Evolutionary conservation across 78 protist genomes (phyloP).

Genomic region (Chrysochromulina parva): DNA sequence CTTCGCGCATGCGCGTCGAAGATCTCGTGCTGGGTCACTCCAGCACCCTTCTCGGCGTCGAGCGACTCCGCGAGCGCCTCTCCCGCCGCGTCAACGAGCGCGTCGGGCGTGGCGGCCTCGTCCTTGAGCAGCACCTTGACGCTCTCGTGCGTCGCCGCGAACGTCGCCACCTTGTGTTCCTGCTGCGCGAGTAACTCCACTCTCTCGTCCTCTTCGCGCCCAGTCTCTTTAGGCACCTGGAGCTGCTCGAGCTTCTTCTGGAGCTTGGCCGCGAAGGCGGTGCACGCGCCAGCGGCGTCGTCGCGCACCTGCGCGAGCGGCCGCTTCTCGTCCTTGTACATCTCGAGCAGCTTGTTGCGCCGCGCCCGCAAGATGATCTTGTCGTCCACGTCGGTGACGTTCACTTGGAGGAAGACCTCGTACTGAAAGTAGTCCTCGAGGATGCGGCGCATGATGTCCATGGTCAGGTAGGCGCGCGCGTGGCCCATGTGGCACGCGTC

Average conservation of each 20-base stretch:
- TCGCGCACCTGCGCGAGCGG: not conserved
- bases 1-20: slow-evolving; percentile 45
- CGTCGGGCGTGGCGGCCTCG: not conserved
- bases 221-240: not conserved
- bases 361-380: slow-evolving; percentile 91
- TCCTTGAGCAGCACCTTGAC: not conserved
- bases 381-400: slow-evolving; percentile 99
- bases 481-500: slow-evolving; percentile 97
- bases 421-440: slow-evolving; percentile 87
- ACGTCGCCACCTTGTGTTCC: not conserved
- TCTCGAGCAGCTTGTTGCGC: slow-evolving; percentile 37
- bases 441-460: slow-evolving; percentile 94
- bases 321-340: not conserved
- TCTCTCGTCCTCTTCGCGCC: not conserved
- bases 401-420: slow-evolving; percentile 74
- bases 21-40: not conserved
- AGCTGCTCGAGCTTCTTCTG: slow-evolving; percentile 2
- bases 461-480: slow-evolving; percentile 90
- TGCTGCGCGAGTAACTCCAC: not conserved
- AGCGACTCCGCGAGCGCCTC: not conserved
- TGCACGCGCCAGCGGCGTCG: not conserved
- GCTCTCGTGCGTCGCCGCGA: not conserved
- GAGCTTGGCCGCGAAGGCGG: not conserved
- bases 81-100: not conserved
- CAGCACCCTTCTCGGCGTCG: not conserved